Evolutionary conservation across 495 filamentous ascomycete genomes (phyloP), one percentile per base, ranked within the genome.

Genomic region (Bacidia gigantensis): DNA sequence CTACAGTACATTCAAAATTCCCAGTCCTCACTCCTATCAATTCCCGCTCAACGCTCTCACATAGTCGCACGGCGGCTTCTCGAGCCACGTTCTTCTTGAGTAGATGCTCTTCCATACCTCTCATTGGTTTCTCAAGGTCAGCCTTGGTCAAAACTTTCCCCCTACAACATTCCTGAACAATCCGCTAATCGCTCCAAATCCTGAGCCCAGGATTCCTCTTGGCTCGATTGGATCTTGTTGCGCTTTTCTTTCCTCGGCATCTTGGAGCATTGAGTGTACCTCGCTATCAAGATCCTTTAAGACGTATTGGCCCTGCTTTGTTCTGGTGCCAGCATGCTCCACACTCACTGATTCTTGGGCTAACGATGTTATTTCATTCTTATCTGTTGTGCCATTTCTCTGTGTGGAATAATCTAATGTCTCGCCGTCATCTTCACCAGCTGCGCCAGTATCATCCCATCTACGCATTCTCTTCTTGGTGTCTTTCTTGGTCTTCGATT

Each of bases 51-150:
- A 97, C 90, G 29, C 87, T 86, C 47, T 94, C 85, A 64, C 89
- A 95, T 35, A 98, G 72, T 48, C 92, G 84, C 32, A 93, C 76
- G 7, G 92, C 93, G 26, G 92, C 92, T 70, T 96, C 90, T 39
- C 85, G 82, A 7, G 92, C 93, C 43, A 98, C 89, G 60, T 98
- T 98, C 74, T 98, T 98, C 66, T 83, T 84, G 43, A 96, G 65
- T 3, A 98, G 74, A 68, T 97, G 93, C 49, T 94, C 88, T 56
- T 94, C 86, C 92, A 98, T 97, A 3, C 81, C 85, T 63, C 87
- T 87, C 70, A 98, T 79, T 7, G 92, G 84, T 65, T 93, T 95
- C 45, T 87, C 82, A 18, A 98, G 71, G 58, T 96, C 89, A 39
- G 82, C 73, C 59, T 88, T 85, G 0, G 87, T 93, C 60, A 98